Base-by-base conservation (phyloP, 768 basidiomycete genomes). In the Psilocybe azurescens region DNA sequence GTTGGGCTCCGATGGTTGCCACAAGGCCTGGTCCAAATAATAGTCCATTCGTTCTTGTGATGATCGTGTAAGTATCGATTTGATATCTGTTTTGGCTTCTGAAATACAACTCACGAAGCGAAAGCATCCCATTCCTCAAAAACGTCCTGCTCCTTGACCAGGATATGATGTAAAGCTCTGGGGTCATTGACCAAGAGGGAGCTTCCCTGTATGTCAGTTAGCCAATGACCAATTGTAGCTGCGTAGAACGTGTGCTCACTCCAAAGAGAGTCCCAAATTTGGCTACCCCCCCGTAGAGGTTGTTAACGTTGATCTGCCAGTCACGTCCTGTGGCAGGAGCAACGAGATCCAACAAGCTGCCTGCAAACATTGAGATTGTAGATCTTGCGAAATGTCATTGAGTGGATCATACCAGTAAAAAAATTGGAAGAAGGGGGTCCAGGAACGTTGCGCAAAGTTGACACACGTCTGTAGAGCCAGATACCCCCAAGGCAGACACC, bases 61-160 rank as follows among this genome's bases (percentile, higher is more conserved):
- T 13, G 4, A 44, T 14, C 2, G n/a, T 44, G 41, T 44, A 8
- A 44, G 41, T 10, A 6, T 36, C 33, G 11, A 36, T 7, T 11
- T 36, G 14, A 47, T 2, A 13, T 10, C 28, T 20, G 6, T 56
- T 39, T 38, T 18, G 6, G 13, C 1, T 11, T 18, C 13, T 11
- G 38, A 24, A 55, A 41, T 11, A 51, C 24, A 24, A 24, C 58
- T 38, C 14, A 59, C 58, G 58, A 33, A 7, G 58, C 44, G 49
- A 59, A 59, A 28, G 58, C 58, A 29, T n/a, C n/a, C 58, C 58
- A 59, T 39, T 59, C 58, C 38, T 59, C 58, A 14, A 59, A 59
- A 8, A 59, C 48, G 14, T 59, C 58, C 49, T 59, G 58, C 11
- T 59, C 58, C 28, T 52, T 59, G 16, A 59, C 58, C 2, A 59